Base-by-base conservation (phyloP, 2,329 filamentous ascomycete species). In the Aureobasidium sp. region DNA sequence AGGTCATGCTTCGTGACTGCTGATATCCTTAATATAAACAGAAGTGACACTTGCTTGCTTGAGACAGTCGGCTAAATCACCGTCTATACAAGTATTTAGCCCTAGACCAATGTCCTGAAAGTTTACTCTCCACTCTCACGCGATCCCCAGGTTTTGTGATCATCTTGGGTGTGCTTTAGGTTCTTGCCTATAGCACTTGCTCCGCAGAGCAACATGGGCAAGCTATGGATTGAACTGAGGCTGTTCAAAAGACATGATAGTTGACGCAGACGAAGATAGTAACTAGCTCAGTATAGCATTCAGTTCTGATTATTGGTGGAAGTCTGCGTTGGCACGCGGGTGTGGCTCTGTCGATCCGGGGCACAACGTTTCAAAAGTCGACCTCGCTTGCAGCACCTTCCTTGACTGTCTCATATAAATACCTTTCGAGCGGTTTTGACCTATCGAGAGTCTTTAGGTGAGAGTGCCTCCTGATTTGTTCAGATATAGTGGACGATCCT, bases 341-440 rank as follows among this genome's bases (percentile, higher is more conserved):
- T 27, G 16, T 30, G 29, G 53, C 16, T 37, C 27, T 47, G 54
- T 45, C 54, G 54, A 58, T 58, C 54, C 42, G 54, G 54, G 54
- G 42, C 21, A 41, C 21, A 30, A 14, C n/a, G 54, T 58, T 58
- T 58, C 54, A 58, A 9, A 21, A 37, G 13, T 58, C 8, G 29
- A 14, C 54, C 6, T 47, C 54, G 54, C 54, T 58, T 58, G 32
- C 16, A 32, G 25, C 34, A 37, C 13, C 11, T 25, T 25, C 21
- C 9, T 27, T 10, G 1, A 3, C 25, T 16, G 7, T 48, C 42
- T 45, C 34, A 37, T 14, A 37, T 37, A 37, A 14, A 37, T 9
- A 34, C 1, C 10, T 34, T 6, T 34, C 32, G 8, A 9, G 32
- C 21, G 9, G 9, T 34, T 34, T 9, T 34, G 13, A 37, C 3